Evolutionary conservation across 192 early-diverging fungal genomes (phyloP), one percentile per base, ranked within the genome.

Genomic region (Coemansia sp.): DNA sequence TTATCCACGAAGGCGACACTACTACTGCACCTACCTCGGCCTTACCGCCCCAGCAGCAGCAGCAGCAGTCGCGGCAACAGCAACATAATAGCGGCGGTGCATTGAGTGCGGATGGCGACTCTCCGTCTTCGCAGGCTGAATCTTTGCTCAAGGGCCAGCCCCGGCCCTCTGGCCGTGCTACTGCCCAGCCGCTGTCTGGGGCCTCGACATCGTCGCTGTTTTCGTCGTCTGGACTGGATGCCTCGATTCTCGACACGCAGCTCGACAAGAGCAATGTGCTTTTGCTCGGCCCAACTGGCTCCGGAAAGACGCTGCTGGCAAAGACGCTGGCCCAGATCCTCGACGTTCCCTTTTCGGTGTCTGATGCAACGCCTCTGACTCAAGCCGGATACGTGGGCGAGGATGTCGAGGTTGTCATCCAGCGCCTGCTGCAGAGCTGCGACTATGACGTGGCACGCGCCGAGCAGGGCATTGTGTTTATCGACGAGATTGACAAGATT

Each of bases 401-500:
- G 63, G 94, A 96, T 75, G 93, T 94, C 17, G 94, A 96, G 67
- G 74, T 90, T 20, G 92, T 93, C 27, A 92, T 96, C 59, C 89
- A 91, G 54, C 79, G 93, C 22, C 74, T 96, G 42, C 72, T 96
- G 56, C 94, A 96, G 86, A 91, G 87, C 71, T 91, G 93, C 54
- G 93, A 96, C 62, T 96, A 92, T 61, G 90, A 96, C 59, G 91
- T 96, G 40, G 86, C 87, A 35, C 88, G 88, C 24, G 94, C 94
- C 6, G 91, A 96, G 68, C 86, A 87, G 12, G 94, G 94, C 0
- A 93, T 96, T 56, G 88, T 96, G 19, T 96, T 94, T 84, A 94
- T 96, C 61, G 94, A 96, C 63, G 94, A 96, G 71, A 93, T 96
- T 60, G 94, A 96, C 84, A 96, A 96, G 79, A 92, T 96, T 60